Conservation (phyloP, 1,284 basidiomycete species). For the Apiotrichum veenhuisii region DNA sequence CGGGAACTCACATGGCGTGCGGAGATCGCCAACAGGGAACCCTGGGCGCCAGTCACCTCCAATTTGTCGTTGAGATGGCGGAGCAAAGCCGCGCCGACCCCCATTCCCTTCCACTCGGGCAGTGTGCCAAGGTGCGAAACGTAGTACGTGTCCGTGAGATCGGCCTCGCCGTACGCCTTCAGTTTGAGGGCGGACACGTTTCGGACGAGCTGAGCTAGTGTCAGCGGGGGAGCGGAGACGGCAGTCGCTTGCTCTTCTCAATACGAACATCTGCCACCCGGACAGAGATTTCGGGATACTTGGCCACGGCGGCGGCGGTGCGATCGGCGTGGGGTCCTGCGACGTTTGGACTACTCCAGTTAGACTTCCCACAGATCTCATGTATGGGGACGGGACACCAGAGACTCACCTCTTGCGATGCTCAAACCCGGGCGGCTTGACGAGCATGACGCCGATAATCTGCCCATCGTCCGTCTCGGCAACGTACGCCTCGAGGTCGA, state of each 20-base stretch:
- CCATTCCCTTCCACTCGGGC: conserved; percentile 4
- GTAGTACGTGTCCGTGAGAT: conserved; percentile 15
- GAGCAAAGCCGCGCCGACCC: conserved; percentile 7
- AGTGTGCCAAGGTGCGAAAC: conserved; percentile 11
- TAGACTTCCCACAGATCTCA: too few relatives aligned
- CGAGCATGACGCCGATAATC: conserved; percentile 11
- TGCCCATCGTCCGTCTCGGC: neutral
- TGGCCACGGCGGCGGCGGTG: neutral
- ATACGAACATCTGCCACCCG: neutral
- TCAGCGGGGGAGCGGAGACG: too few relatives aligned
- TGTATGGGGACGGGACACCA: too few relatives aligned
- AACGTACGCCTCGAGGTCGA: conserved; percentile 13
- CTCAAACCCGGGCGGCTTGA: conserved; percentile 15
- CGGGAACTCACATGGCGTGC: neutral
- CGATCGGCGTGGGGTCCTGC: conserved; percentile 10
- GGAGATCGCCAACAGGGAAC: neutral
- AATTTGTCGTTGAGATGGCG: neutral
- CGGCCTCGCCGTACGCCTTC: conserved; percentile 6
- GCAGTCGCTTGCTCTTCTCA: neutral
- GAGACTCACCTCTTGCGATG: conserved; percentile 18
- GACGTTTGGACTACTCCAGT: conserved; percentile 6
- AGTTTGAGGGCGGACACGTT: neutral
- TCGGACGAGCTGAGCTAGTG: neutral
- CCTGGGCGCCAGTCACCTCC: neutral
- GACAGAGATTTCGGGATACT: neutral